Evolutionary conservation across 2,329 filamentous ascomycete species (phyloP).

Genomic region (Rhexocercosporidium sp.): DNA sequence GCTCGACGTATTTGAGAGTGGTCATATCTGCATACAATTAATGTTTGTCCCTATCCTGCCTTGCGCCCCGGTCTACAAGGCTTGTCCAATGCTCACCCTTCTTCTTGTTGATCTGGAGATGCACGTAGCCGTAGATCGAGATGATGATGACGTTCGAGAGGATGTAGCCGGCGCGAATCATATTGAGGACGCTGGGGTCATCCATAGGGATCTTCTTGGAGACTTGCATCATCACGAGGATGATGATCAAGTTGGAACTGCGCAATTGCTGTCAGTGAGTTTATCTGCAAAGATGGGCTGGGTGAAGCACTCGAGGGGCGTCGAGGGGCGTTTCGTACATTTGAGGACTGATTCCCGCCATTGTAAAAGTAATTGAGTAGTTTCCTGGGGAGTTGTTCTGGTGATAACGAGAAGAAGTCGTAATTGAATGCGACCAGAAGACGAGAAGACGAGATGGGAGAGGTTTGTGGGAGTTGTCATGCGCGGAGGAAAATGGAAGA

Average conservation of each 20-base stretch:
- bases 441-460: too few relatives aligned
- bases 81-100: conserved; percentile 70
- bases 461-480: too few relatives aligned
- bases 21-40: conserved; percentile 75
- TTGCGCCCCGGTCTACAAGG: neutral
- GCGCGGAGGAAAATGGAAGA: too few relatives aligned
- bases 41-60: neutral
- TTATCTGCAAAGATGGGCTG: conserved; percentile 17
- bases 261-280: conserved; percentile 31
- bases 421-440: conserved; percentile 31
- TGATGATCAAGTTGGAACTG: conserved; percentile 92
- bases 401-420: neutral
- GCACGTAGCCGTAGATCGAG: conserved; percentile 83
- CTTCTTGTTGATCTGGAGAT: conserved; percentile 89
- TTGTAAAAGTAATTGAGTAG: conserved; percentile 48
- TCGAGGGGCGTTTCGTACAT: conserved; percentile 54
- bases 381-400: neutral
- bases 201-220: conserved; percentile 58
- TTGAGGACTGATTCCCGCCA: conserved; percentile 67
- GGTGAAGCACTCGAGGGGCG: conserved; percentile 6
- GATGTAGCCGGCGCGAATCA: conserved; percentile 56
- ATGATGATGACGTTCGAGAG: conserved; percentile 81
- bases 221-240: conserved; percentile 90
- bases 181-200: conserved; percentile 72
- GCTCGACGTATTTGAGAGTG: conserved; percentile 98